Evolutionary conservation across 805 yeast genomes (phyloP).

Genomic region (Teunomyces aglyptinius): DNA sequence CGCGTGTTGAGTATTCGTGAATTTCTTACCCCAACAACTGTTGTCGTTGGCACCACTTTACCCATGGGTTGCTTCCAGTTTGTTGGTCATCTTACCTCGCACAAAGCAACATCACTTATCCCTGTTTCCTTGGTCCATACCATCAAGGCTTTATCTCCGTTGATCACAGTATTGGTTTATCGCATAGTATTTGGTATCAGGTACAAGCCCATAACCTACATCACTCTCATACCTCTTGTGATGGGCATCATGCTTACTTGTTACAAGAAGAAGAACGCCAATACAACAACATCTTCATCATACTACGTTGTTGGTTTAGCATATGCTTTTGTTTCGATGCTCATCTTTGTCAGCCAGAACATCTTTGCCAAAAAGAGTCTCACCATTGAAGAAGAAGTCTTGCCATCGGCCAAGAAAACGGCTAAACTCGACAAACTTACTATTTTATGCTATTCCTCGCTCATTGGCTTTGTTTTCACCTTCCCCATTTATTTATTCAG

Average conservation of each 20-base stretch:
- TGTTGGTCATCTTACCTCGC: constrained; percentile 86
- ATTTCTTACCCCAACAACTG: constrained; percentile 54
- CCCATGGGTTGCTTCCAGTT: constrained; percentile 97
- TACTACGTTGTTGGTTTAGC: constrained; percentile 38
- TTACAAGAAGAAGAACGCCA: constrained; percentile 40
- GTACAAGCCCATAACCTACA: constrained; percentile 66
- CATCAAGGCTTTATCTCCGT: constrained; percentile 86
- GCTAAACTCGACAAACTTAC: constrained; percentile 66
- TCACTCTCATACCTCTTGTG: constrained; percentile 76
- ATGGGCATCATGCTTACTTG: constrained; percentile 84
- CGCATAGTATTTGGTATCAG: constrained; percentile 54
- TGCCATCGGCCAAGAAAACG: constrained; percentile 22
- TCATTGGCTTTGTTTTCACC: constrained; percentile 65
- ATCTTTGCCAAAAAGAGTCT: constrained; percentile 75
- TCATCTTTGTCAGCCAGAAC: constrained; percentile 74
- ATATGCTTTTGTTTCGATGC: constrained; percentile 55
- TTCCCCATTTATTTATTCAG: constrained; percentile 62
- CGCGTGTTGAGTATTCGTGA: neutral
- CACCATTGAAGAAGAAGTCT: constrained; percentile 37
- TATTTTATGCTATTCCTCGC: constrained; percentile 67
- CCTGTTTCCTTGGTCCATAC: constrained; percentile 97
- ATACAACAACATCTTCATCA: constrained; percentile 13
- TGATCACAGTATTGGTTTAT: constrained; percentile 81
- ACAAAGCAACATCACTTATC: constrained; percentile 85
- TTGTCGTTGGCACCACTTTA: constrained; percentile 62